A percentile compares a stretch with the other conserved stretches of the same genome.
Conservation (phyloP, 1,139 yeast species). For the Blastobotrys buckinghamii region DNA sequence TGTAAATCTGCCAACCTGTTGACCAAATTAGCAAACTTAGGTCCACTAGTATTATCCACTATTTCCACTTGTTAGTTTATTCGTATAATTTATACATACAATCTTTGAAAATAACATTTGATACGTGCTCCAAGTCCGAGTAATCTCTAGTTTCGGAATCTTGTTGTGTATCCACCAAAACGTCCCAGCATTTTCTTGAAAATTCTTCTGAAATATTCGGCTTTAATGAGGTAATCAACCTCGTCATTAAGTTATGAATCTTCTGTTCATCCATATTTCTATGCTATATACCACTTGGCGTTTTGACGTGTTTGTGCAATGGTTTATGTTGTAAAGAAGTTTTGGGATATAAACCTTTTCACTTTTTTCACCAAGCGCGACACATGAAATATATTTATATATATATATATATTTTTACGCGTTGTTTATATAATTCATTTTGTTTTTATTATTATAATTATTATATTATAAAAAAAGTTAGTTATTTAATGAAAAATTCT, state of each 20-base stretch:
- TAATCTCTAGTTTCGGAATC: slow-evolving; percentile 6
- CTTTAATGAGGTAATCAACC: slow-evolving; percentile 2
- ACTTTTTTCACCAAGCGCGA: neutral
- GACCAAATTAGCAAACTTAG: slow-evolving; percentile 9
- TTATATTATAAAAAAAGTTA: neutral
- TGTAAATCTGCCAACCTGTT: slow-evolving; percentile 10
- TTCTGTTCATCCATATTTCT: slow-evolving; percentile 7
- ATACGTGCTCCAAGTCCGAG: slow-evolving; percentile 10
- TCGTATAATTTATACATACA: neutral
- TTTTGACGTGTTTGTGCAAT: neutral
- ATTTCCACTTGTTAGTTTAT: neutral
- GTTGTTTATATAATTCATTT: neutral
- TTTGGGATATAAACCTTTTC: neutral
- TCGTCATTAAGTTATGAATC: slow-evolving; percentile 7
- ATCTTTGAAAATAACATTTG: slow-evolving; percentile 7
- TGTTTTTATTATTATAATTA: neutral
- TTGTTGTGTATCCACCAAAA: slow-evolving; percentile 4
- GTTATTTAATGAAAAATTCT: slow-evolving; percentile 16
- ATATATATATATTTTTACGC: no score
- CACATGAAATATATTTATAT: no score
- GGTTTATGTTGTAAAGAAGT: no score
- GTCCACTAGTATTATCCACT: slow-evolving; percentile 1
- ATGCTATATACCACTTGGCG: no score
- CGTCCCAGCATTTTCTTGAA: slow-evolving; percentile 8
- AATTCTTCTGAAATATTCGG: slow-evolving; percentile 1